Conservation (phyloP, 2,329 filamentous ascomycete species). For the Hymenoscyphus linearis region DNA sequence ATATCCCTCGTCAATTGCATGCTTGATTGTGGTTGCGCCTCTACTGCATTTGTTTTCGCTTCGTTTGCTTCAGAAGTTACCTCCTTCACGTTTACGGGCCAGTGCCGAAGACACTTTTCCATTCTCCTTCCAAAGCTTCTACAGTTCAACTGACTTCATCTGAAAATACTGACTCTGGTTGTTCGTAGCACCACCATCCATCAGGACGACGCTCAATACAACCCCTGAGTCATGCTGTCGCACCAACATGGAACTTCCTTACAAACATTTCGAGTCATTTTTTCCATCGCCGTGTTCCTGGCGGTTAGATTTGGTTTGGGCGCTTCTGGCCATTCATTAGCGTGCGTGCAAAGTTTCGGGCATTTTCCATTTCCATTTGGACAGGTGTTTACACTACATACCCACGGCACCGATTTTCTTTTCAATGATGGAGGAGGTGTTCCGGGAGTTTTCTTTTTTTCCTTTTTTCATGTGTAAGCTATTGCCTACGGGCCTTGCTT, state of each 20-base stretch:
- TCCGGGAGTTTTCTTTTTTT: neutral
- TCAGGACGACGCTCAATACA: constrained; percentile 5
- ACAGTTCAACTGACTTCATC: neutral
- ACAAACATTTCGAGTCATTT: neutral
- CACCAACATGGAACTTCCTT: neutral
- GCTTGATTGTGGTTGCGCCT: neutral
- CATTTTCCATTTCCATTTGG: neutral
- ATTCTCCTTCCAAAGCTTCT: neutral
- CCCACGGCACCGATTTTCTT: neutral
- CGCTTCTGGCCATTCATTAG: neutral
- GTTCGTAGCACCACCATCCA: constrained; percentile 7
- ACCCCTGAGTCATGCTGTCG: constrained; percentile 4
- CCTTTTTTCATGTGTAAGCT: neutral
- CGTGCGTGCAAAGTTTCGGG: neutral
- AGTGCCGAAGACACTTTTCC: neutral
- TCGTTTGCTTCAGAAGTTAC: neutral
- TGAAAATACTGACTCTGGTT: neutral
- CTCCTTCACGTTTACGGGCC: neutral
- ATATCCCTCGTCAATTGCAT: neutral
- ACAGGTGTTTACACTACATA: neutral
- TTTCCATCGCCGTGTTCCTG: neutral
- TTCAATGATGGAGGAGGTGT: neutral
- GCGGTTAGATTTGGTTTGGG: neutral
- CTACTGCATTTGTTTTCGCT: neutral
- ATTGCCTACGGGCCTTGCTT: neutral